Evolutionary conservation across 805 yeast species (phyloP).

Genomic region (Debaryomyces tyrocola): DNA sequence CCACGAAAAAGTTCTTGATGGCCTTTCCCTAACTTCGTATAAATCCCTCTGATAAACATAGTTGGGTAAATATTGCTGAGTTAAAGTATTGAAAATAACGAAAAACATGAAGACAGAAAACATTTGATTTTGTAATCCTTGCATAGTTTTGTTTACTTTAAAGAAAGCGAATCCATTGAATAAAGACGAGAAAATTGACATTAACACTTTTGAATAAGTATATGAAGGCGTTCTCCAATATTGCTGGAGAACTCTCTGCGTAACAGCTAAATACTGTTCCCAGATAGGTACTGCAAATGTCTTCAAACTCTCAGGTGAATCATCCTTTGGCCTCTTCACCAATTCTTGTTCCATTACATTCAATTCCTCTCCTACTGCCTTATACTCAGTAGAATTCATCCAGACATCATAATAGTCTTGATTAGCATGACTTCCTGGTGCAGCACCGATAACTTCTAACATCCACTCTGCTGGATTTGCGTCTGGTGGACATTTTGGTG

Average conservation of each 20-base stretch:
- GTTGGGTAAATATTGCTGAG: conserved; percentile 62
- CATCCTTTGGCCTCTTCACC: conserved; percentile 18
- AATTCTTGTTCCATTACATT: conserved; percentile 18
- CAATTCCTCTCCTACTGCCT: conserved; percentile 13
- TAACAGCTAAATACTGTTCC: conserved; percentile 21
- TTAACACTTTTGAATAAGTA: conserved; percentile 51
- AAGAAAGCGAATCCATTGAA: conserved; percentile 70
- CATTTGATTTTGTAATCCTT: conserved; percentile 63
- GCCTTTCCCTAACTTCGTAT: conserved; percentile 73
- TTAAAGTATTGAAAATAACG: conserved; percentile 53
- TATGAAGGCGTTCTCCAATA: conserved; percentile 34
- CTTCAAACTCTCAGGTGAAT: conserved; percentile 12
- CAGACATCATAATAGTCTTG: conserved; percentile 25
- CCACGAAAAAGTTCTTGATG: conserved; percentile 73
- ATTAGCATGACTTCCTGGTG: conserved; percentile 27
- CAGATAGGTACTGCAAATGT: conserved; percentile 17
- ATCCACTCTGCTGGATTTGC: conserved; percentile 67
- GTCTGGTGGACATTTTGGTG: conserved; percentile 61
- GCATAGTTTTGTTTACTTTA: conserved; percentile 42
- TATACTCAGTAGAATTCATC: conserved; percentile 19
- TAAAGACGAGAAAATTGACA: conserved; percentile 45
- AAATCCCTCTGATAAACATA: conserved; percentile 58
- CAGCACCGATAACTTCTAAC: conserved; percentile 25
- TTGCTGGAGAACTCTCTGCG: conserved; percentile 37
- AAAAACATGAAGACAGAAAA: conserved; percentile 70